Base-by-base conservation (phyloP, 306 rosid species). In the Ceratonia siliqua region DNA sequence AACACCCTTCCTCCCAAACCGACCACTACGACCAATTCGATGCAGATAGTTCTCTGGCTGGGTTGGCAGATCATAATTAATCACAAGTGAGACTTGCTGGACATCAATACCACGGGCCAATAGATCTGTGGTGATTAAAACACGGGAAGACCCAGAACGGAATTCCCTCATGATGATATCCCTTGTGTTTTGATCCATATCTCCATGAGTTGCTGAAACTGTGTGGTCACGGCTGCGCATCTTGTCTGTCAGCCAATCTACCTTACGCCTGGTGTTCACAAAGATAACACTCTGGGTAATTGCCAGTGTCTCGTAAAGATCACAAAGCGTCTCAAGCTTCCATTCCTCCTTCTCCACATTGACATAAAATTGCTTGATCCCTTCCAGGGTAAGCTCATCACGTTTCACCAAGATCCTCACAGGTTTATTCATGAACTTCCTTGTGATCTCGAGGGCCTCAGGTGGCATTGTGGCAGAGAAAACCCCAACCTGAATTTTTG, bases 401-500 rank as follows among this genome's bases (percentile, higher is more conserved):
- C 87, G 89, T 70, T 88, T 88, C 46, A 89, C 90, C 75, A 89
- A 76, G 74, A 89, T 89, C 66, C 90, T 74, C 58, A 80, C 93
- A 50, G 93, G 90, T 61, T 84, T 86, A 67, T 89, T 89, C 90
- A 86, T 84, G 77, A 89, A 88, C 79, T 88, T 88, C 83, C 93
- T 88, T 1, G 93, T 88, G 75, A 88, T 88, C 68, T 88, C 93
- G 33, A 88, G 87, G n/a, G 92, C 92, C 80, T 88, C 90, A 6
- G 92, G 92, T 24, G 92, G 90, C 92, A 88, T 88, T 61, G 90
- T 88, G 45, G 90, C 90, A 62, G 93, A 88, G 79, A 90, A 90
- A 78, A 90, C 88, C 62, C 96, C 96, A 49, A 90, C 88, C 77
- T 90, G 92, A 69, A 87, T 90, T 78, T 86, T 86, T 5, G 92